Base-by-base conservation (phyloP, 2,329 filamentous ascomycete species). In the Talaromyces islandicus region DNA sequence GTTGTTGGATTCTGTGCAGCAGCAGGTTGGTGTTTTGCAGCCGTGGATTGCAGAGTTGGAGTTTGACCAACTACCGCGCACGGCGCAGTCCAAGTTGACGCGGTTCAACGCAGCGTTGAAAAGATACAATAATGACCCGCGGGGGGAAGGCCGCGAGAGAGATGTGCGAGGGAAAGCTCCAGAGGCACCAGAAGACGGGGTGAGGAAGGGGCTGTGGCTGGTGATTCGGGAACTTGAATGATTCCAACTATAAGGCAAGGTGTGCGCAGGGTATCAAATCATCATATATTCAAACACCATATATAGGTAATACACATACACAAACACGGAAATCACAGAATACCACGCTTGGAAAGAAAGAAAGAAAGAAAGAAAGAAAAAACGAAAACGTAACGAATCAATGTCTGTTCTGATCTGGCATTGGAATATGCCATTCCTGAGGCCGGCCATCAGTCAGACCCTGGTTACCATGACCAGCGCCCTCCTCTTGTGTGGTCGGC, bases 11-110 rank as follows among this genome's bases (percentile, higher is more conserved):
- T 27, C 52, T 7, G 52, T 56, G 17, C 63, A 66, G 27, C 60
- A 66, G 9, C 55, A 64, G 7, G 60, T 71, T 14, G 50, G 46
- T 5, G 54, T 64, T 14, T 52, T 71, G 43, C 59, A 64, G 46
- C 68, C 68, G 7, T 71, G 68, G 68, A 69, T 71, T 60, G 66
- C 66, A 3, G 64, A 65, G 25, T 46, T 70, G 17, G 64, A 69
- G 11, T 30, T 68, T 46, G 61, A 67, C 41, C 41, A 63, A 51
- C 29, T 63, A 38, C 65, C 69, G 3, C 66, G 65, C 64, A 65
- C 63, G 17, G 61, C 63, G 0, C 65, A 69, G 55, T 67, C 66
- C 2, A 65, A 56, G 25, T 61, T 71, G 38, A 64, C 62, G 2
- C 59, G 66, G 7, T 66, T 70, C 30, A 69, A 68, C 50, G 59